Conservation (phyloP, 1,284 basidiomycete genomes). For the Cutaneotrichosporon spelunceum region DNA sequence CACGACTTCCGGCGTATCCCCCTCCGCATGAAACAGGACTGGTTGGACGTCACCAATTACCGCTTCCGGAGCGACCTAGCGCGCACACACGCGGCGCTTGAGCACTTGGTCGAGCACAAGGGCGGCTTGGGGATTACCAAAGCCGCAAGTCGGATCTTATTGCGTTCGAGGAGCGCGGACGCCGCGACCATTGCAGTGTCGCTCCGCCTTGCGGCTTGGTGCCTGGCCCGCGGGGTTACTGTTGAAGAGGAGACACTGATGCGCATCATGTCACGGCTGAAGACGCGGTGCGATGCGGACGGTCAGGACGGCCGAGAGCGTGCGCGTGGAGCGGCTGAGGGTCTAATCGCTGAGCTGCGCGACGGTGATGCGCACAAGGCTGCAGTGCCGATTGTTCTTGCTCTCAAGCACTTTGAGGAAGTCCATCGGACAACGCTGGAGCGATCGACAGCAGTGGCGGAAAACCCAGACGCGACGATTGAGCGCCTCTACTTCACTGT, state of each 20-base stretch:
- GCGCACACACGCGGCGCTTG: constrained; percentile 10
- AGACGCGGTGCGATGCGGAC: constrained; percentile 8
- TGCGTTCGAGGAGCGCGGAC: constrained; percentile 2
- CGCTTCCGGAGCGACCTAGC: constrained; percentile 9
- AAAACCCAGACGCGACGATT: not conserved
- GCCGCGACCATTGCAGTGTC: not conserved
- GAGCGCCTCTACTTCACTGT: not conserved
- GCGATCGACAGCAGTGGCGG: not conserved
- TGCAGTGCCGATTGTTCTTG: constrained; percentile 17
- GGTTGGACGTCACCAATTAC: constrained; percentile 15
- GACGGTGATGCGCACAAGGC: constrained; percentile 11
- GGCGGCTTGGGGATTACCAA: constrained; percentile 20
- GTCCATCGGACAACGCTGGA: constrained; percentile 7
- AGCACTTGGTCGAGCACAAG: constrained; percentile 26
- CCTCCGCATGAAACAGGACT: constrained; percentile 9
- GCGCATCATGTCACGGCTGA: constrained; percentile 10
- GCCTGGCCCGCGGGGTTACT: constrained; percentile 18
- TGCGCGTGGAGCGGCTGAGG: constrained; percentile 3
- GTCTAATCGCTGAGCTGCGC: constrained; percentile 15
- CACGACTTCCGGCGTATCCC: constrained; percentile 6
- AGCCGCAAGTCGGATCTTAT: constrained; percentile 5
- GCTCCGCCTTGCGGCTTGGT: constrained; percentile 23
- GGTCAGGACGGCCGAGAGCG: constrained; percentile 5
- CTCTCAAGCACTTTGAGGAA: constrained; percentile 11
- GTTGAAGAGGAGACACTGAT: constrained; percentile 9